Evolutionary conservation across 2,329 filamentous ascomycete species (phyloP).

Genomic region (Alternaria hordeiaustralica): DNA sequence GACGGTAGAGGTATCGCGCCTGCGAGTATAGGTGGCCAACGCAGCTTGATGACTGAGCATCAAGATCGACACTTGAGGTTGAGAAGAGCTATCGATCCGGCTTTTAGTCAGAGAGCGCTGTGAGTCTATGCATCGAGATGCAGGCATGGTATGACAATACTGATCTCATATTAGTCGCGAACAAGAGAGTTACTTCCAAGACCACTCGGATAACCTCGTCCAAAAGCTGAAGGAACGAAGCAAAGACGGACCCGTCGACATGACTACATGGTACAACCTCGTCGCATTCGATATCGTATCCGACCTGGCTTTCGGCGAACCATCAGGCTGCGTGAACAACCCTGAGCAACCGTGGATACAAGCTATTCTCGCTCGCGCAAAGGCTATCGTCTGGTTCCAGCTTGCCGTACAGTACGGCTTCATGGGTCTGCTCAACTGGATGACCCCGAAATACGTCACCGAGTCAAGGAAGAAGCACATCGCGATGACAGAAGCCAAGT

Average conservation of each 20-base stretch:
- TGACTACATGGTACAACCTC: conserved; percentile 11
- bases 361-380: conserved; percentile 8
- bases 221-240: background rate
- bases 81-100: conserved; percentile 12
- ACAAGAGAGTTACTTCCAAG: conserved; percentile 7
- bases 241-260: conserved; percentile 1
- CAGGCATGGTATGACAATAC: background rate
- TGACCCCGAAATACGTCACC: conserved; percentile 5
- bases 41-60: conserved; percentile 13
- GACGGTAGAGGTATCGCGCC: conserved; percentile 12
- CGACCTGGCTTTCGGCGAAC: conserved; percentile 10
- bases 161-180: background rate
- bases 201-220: conserved; percentile 10
- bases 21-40: conserved; percentile 10
- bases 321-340: conserved; percentile 10
- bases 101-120: conserved; percentile 10
- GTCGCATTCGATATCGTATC: conserved; percentile 9
- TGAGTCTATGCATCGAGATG: background rate
- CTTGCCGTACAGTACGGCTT: conserved; percentile 10
- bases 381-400: conserved; percentile 13
- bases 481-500: conserved; percentile 8
- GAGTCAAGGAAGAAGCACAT: conserved; percentile 13
- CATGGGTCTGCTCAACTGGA: conserved; percentile 7
- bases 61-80: conserved; percentile 10
- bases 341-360: conserved; percentile 12